A percentile compares a stretch with the other conserved stretches of the same genome.
phyloP scores from a whole-genome alignment of 306 rosid genomes.

The Malus orientalis region DNA sequence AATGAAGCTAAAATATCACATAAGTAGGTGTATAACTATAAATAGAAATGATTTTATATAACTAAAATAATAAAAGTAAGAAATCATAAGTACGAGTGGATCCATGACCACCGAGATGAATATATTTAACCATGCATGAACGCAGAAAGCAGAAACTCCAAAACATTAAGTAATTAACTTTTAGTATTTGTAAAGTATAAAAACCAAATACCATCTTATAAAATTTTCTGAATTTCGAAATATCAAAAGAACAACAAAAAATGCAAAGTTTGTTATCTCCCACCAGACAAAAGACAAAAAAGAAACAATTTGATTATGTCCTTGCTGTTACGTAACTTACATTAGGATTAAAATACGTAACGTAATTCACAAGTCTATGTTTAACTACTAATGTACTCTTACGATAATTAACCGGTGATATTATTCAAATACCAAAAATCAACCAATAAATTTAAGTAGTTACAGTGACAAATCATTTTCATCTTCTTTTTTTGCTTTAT shows the following conservation, averaged over 20 bases:
- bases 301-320: not conserved
- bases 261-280: not conserved
- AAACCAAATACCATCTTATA: not conserved
- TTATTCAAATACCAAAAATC: not conserved
- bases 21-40: not conserved
- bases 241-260: not conserved
- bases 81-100: not conserved
- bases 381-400: too few relatives aligned
- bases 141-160: not conserved
- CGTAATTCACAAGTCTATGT: not conserved
- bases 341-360: not conserved
- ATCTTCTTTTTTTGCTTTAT: not conserved
- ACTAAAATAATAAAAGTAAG: not conserved
- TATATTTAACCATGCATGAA: not conserved
- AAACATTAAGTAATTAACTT: not conserved
- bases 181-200: not conserved
- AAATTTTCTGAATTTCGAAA: not conserved
- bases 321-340: not conserved
- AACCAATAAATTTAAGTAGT: not conserved
- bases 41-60: not conserved
- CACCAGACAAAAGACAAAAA: not conserved
- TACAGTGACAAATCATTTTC: not conserved
- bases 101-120: not conserved
- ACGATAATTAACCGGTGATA: not conserved
- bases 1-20: constrained; percentile 5